These are phyloP conservation scores for Glycine soja DNA, from an alignment of 306 rosid genomes.

Conservation along the genomic window DNA sequence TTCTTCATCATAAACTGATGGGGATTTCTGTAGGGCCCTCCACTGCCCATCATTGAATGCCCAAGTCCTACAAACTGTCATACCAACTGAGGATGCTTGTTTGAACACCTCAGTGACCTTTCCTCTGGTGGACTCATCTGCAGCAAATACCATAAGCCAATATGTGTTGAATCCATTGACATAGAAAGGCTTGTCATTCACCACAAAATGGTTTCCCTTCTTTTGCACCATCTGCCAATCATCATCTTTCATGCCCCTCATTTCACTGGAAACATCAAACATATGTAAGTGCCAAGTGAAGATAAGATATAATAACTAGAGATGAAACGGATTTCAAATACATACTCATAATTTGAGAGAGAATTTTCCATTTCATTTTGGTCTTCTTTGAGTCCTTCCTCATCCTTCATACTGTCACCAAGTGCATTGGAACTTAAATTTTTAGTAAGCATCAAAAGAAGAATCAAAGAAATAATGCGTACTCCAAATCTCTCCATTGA, in stretches of 20 bases:
- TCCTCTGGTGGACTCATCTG: constrained; percentile 86
- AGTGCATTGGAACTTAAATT: constrained; percentile 39
- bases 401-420: constrained; percentile 47
- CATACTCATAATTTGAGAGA: constrained; percentile 56
- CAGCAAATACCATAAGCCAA: constrained; percentile 93
- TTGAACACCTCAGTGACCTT: constrained; percentile 81
- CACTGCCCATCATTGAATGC: constrained; percentile 97
- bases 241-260: constrained; percentile 49
- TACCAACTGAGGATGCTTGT: constrained; percentile 78
- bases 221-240: constrained; percentile 80
- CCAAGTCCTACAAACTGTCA: constrained; percentile 95
- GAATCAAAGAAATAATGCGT: constrained; percentile 42
- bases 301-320: constrained; percentile 4
- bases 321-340: background rate
- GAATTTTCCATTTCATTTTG: constrained; percentile 49
- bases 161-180: constrained; percentile 96
- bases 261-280: constrained; percentile 34
- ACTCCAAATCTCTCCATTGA: constrained; percentile 58
- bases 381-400: constrained; percentile 45
- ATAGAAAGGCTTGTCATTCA: constrained; percentile 80
- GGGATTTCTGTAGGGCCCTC: constrained; percentile 90
- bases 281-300: background rate
- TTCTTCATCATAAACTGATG: constrained; percentile 85
- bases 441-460: constrained; percentile 49
- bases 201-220: constrained; percentile 89